Evolutionary conservation across 148 eudicot species (phyloP), one percentile per base, ranked within the genome.

Genomic region (Nyssa sinensis): DNA sequence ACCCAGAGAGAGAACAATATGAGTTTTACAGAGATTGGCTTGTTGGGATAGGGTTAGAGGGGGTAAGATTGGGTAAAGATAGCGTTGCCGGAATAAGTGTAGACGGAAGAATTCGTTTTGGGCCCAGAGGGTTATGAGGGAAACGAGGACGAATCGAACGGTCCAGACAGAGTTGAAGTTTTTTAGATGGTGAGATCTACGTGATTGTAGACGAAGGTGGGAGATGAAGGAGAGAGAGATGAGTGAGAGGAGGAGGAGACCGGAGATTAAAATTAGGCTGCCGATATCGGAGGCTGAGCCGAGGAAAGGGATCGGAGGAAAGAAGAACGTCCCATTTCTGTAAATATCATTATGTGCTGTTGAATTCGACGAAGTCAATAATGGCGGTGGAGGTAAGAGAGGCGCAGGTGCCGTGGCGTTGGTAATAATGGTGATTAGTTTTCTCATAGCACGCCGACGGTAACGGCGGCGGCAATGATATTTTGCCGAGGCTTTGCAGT

Each of bases 1-100:
- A 6, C 97, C 97, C n/a, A 92, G 83, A 3, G 93, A 85, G 25
- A 88, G 80, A 17, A 90, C 84, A 1, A 86, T 67, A 24, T 90
- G 87, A 8, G 80, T 2, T 67, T 85, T 82, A 31, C 97, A 92
- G 27, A 90, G 66, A 4, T 35, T 57, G 44, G 77, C 44, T 37
- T 90, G 88, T 16, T 78, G 75, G 14, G 75, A 4, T 0, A 86
- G 3, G 23, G 84, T 35, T 5, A 83, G 19, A 0, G 70, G n/a
- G 12, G 85, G 87, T n/a, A 85, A 25, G 67, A 71, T 77, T 0
- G 84, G 83, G 72, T 65, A 75, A 13, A 82, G 62, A 17, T 74
- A 73, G 0, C 69, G 72, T 34, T 80, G 70, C 17, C 84, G 75
- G 44, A 85, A 66, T 35, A 75, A 44, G 1, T 89, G 92, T 0